Conservation (phyloP, 495 filamentous ascomycete species). For the Penicillium psychrofluorescens region DNA sequence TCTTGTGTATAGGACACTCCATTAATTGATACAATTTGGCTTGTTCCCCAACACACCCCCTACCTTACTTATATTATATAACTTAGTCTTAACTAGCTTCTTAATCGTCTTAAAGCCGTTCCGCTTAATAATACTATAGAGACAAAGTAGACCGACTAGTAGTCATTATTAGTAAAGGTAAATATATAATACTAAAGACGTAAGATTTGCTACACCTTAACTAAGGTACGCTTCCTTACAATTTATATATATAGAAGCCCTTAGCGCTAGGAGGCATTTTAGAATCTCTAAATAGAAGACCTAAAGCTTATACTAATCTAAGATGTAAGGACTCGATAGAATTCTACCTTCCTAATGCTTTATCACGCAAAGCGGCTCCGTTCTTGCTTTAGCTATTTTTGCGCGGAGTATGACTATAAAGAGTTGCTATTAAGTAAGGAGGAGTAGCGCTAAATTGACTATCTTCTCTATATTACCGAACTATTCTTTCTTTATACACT, state of each 20-base stretch:
- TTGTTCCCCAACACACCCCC: no score
- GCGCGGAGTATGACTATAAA: constrained; percentile 2
- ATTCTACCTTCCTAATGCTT: constrained; percentile 11
- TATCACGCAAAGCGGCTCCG: constrained; percentile 6
- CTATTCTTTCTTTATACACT: constrained; percentile 10
- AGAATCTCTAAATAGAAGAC: constrained; percentile 1
- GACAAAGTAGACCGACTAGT: constrained; percentile 4
- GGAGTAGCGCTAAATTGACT: no score
- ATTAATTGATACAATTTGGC: no score
- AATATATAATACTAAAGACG: constrained; percentile 1
- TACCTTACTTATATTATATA: constrained; percentile 13
- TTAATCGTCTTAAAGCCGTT: constrained; percentile 7
- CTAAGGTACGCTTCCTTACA: constrained; percentile 5
- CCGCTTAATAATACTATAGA: constrained; percentile 6
- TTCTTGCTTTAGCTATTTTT: constrained; percentile 6
- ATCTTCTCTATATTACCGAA: constrained; percentile 4
- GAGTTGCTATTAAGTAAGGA: no score
- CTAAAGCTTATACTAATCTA: constrained; percentile 13
- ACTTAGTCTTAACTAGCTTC: constrained; percentile 10
- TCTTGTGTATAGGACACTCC: no score
- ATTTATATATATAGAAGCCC: constrained; percentile 10
- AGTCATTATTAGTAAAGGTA: neutral
- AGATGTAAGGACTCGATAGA: constrained; percentile 9
- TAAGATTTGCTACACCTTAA: neutral
- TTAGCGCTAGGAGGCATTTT: constrained; percentile 5